phyloP scores from a whole-genome alignment of 495 filamentous ascomycete genomes.

The Penicillium canescens region DNA sequence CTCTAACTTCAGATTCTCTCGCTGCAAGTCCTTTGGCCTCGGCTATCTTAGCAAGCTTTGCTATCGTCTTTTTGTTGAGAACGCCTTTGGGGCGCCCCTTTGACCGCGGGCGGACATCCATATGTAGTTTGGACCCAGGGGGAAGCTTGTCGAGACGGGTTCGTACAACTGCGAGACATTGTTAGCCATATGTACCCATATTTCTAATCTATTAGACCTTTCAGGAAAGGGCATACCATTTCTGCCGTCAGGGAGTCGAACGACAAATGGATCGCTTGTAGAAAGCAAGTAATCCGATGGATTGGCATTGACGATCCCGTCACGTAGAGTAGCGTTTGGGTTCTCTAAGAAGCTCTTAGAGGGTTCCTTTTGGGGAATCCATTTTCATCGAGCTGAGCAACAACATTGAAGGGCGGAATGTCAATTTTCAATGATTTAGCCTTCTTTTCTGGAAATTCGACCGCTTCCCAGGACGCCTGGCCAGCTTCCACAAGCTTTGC shows the following conservation, averaged over 20 bases:
- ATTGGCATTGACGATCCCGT: conserved; percentile 37
- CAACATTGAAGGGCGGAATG: conserved; percentile 36
- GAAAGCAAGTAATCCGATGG: conserved; percentile 34
- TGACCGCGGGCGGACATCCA: not conserved
- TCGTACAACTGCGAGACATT: not conserved
- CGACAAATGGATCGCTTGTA: conserved; percentile 32
- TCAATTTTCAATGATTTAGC: conserved; percentile 27
- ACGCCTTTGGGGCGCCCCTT: conserved; percentile 2
- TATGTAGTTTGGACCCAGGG: not conserved
- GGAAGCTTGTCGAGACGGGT: conserved; percentile 7
- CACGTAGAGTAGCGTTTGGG: conserved; percentile 47
- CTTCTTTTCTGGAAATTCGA: conserved; percentile 45
- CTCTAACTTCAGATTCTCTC: not conserved
- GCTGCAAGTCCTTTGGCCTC: not conserved
- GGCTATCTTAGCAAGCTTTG: not conserved
- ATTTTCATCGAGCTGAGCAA: conserved; percentile 50
- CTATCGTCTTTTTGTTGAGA: not conserved
- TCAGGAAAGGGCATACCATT: conserved; percentile 25
- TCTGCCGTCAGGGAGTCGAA: conserved; percentile 28
- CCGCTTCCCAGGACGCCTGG: conserved; percentile 57
- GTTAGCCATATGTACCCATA: not conserved
- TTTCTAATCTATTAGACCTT: not conserved
- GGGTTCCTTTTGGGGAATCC: conserved; percentile 47
- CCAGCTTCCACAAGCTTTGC: conserved; percentile 57
- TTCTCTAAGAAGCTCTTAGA: conserved; percentile 35